Base-by-base conservation (phyloP, 2,329 filamentous ascomycete genomes). In the Colletotrichum sojae region DNA sequence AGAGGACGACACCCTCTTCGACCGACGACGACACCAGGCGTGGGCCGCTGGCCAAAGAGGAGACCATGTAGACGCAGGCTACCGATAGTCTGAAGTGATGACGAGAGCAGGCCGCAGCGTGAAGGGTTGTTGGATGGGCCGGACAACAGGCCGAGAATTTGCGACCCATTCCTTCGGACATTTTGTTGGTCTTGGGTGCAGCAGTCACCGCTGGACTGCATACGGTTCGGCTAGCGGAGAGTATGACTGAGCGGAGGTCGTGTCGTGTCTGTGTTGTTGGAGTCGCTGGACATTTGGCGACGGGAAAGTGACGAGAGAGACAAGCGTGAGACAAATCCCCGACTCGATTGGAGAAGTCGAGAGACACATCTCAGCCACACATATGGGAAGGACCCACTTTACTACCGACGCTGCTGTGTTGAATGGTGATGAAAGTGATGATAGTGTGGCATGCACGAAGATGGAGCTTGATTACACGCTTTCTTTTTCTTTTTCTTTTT, bases 91-190 rank as follows among this genome's bases (percentile, higher is more conserved):
- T 55, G 55, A 51, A 66, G 55, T 52, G 55, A 56, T 55, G 66
- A 65, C 62, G 61, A 59, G 16, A 13, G 20, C 52, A 18, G 22
- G 45, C 15, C 18, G 16, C 31, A 36, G 8, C 31, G 31, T 36
- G 31, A 12, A 36, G 51, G 22, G 18, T 43, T 45, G 53, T 12
- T 53, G 60, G 53, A 58, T 46, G 53, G 60, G 48, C 60, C 59
- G 25, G 45, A 52, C 46, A 45, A 27, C 27, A 55, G 27, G 39
- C 64, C 18, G 39, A 68, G 31, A 36, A 36, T 36, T 36, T 36
- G 18, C 45, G 6, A 18, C 16, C 54, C 54, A 65, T 56, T 60
- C 43, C 62, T 66, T 69, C 66, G 63, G 62, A 66, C 55, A 56
- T 45, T 56, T 49, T 60, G 56, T 31, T 66, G 59, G 51, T 39